Percentiles rank a stretch among this genome's conserved stretches.
These are phyloP conservation scores for Leccinum barrowsii DNA, from an alignment of 768 basidiomycete genomes.

Conservation along the genomic window DNA sequence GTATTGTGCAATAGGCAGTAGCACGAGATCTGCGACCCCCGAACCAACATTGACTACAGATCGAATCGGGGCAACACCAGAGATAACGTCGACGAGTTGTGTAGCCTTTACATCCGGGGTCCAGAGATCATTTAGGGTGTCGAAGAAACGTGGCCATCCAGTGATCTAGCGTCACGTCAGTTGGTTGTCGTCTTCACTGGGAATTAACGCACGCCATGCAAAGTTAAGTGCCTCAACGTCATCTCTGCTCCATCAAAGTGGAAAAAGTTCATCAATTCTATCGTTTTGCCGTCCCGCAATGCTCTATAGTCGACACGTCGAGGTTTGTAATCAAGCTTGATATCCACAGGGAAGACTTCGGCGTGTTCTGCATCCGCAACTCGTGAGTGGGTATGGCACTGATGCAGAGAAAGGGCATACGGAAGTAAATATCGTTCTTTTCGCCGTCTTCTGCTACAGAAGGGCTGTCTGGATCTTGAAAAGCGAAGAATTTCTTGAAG, in stretches of 20 bases:
- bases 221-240: constrained; percentile 89
- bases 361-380: constrained; percentile 63
- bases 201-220: constrained; percentile 72
- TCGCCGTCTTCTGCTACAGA: constrained; percentile 30
- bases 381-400: constrained; percentile 5
- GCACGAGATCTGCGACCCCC: constrained; percentile 91
- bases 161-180: constrained; percentile 61
- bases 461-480: constrained; percentile 57
- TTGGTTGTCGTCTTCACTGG: background rate
- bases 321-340: constrained; percentile 98
- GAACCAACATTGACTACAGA: constrained; percentile 97
- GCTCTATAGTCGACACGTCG: constrained; percentile 94
- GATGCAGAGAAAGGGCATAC: constrained; percentile 39
- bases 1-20: constrained; percentile 96
- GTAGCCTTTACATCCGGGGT: constrained; percentile 99
- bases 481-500: constrained; percentile 93
- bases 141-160: constrained; percentile 88
- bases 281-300: constrained; percentile 83
- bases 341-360: constrained; percentile 90
- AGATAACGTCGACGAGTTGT: constrained; percentile 94
- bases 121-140: constrained; percentile 96
- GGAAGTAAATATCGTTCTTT: constrained; percentile 59
- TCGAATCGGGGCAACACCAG: constrained; percentile 93
- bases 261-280: constrained; percentile 99
- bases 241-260: constrained; percentile 99